Evolutionary conservation across 768 basidiomycete species (phyloP), one percentile per base, ranked within the genome.

Genomic region (Dioszegia aurantiaca): DNA sequence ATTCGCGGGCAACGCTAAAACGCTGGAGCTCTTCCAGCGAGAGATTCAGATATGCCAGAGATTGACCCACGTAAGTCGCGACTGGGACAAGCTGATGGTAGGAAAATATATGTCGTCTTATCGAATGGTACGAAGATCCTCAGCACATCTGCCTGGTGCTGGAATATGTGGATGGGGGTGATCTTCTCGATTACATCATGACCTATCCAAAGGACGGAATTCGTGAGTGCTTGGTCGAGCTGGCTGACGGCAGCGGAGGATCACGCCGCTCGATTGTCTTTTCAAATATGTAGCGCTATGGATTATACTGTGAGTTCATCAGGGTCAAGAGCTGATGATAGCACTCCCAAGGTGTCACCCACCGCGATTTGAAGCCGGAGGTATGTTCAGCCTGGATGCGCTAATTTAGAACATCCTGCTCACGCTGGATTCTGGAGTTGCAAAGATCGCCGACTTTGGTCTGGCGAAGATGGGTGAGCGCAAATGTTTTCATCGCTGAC

Each of bases 371-470:
- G 43, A 95, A 95, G 75, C 93, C 94, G 8, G 74, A 76, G 46
- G 61, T 69, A 30, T 46, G 4, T 42, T 37, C 12, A 16, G 5
- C 14, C 8, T 43, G 21, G 16, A 21, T 8, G 40, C 8, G 55
- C 53, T 61, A 37, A 55, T 28, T 64, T 52, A 89, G 86, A 93
- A 94, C 65, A 84, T 93, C 6, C 82, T 94, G 1, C 76, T 95
- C n/a, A 92, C 90, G 0, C 79, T 72, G 65, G 97, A 97, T 72
- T 99, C 95, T 72, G 94, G 94, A 3, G 83, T 97, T 6, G 93
- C 94, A 0, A 99, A 98, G 74, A 84, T 87, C 51, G 55, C 93
- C 2, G 93, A 97, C 75, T 99, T 95, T 72, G 94, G 94, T 3
- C 83, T 97, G 6, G 93, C 94, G 0, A 98, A 98, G 74, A 84